Evolutionary conservation across 106 monocot species (phyloP).

Genomic region (Xerophyta viscosa): DNA sequence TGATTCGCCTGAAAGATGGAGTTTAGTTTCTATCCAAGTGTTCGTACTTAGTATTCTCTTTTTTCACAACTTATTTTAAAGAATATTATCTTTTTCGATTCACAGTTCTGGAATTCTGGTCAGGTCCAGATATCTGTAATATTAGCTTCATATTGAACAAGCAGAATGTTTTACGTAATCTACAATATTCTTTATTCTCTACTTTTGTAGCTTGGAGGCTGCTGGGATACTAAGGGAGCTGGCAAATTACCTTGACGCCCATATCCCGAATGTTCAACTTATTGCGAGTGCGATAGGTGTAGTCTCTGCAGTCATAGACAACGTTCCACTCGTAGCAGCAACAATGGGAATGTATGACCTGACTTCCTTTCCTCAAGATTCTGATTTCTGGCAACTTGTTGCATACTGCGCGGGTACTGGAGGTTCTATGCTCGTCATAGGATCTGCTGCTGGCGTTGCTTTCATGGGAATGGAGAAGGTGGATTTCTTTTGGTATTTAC

Average conservation of each 20-base stretch:
- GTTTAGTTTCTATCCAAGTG: too few relatives aligned
- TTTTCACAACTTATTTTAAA: too few relatives aligned
- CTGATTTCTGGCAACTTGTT: conserved; percentile 95
- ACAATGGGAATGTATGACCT: conserved; percentile 99
- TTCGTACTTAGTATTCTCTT: too few relatives aligned
- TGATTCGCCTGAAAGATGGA: too few relatives aligned
- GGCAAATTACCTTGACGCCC: conserved; percentile 90
- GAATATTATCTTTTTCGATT: too few relatives aligned
- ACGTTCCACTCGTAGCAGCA: conserved; percentile 93
- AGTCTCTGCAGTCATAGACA: conserved; percentile 87
- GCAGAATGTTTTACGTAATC: too few relatives aligned
- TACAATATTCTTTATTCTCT: too few relatives aligned
- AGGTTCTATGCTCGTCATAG: conserved; percentile 97
- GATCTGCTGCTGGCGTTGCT: conserved; percentile 96
- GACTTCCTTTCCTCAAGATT: conserved; percentile 82
- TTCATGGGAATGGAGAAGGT: conserved; percentile 99
- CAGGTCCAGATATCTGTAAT: neutral
- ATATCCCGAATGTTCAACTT: conserved; percentile 67
- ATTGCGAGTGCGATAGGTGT: conserved; percentile 89
- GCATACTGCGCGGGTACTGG: conserved; percentile 98
- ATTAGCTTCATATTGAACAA: neutral
- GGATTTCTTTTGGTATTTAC: conserved; percentile 95
- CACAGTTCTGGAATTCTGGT: too few relatives aligned
- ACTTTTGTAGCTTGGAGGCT: conserved; percentile 71
- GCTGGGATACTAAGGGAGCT: conserved; percentile 88